Base-by-base conservation (phyloP, 2,329 filamentous ascomycete species). In the Huntiella savannae region DNA sequence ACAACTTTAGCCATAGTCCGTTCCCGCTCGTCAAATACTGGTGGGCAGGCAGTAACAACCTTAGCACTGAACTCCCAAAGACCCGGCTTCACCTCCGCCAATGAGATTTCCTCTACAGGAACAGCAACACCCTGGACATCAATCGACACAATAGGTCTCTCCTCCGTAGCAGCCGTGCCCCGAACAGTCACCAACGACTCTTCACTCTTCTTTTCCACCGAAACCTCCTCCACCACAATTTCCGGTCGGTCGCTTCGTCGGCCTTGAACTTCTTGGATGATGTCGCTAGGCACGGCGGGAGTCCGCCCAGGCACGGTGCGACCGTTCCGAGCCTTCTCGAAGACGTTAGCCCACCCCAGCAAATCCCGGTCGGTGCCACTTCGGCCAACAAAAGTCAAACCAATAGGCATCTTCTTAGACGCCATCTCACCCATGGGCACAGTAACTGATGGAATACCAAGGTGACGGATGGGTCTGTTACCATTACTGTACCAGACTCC, bases 401-500 rank as follows among this genome's bases (percentile, higher is more conserved):
- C 68, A 0, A 73, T 60, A 0, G 71, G 70, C 64, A 75, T 71
- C 1, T 54, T 51, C 40, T 60, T 67, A 6, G 63, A 58, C 1
- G 51, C 53, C 58, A 72, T 62, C 1, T 62, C 48, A 0, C 70
- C 70, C 70, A 74, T 74, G 0, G 69, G 64, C 0, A 73, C 67
- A 0, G 62, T 68, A 2, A 75, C 61, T 0, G 66, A 70, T 0
- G 71, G 71, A 0, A 75, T 62, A 0, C 71, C 71, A 2, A 73
- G 58, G 46, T 75, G 70, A 8, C 70, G 59, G 1, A 75, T 57
- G 0, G 65, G 66, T 1, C 68, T 58, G 44, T 72, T 72, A 1
- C 70, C 70, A 46, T 73, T 70, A 0, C 63, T 65, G 49, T 73
- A 74, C 36, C 63, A 64, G 4, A 73, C 63, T 0, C 71, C 71